Conservation (phyloP, 352 stramenopile species). For the Globisporangium irregulare region DNA sequence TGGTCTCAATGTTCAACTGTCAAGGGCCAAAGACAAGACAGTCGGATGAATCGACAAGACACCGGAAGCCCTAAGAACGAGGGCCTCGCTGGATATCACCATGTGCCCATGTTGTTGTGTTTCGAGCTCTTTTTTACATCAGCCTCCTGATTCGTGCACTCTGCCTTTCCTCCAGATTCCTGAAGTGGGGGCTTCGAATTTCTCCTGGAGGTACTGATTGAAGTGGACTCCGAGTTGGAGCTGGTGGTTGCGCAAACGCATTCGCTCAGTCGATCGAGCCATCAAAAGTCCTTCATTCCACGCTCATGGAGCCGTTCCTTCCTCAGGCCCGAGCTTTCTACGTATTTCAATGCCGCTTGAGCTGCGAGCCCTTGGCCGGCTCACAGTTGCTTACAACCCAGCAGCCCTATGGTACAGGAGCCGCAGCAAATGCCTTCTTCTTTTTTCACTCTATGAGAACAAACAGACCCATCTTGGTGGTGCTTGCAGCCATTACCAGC, state of each 20-base stretch:
- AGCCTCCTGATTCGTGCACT: neutral
- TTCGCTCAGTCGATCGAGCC: neutral
- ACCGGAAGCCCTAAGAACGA: neutral
- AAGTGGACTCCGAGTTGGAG: neutral
- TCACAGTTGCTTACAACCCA: neutral
- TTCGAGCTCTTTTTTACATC: neutral
- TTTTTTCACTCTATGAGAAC: neutral
- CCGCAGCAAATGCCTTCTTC: neutral
- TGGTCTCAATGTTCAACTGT: neutral
- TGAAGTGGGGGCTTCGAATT: neutral
- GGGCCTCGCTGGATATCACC: neutral
- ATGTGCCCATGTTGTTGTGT: neutral
- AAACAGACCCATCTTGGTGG: neutral
- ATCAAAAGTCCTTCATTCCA: neutral
- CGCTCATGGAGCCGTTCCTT: neutral
- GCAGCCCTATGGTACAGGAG: neutral
- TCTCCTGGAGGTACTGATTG: neutral
- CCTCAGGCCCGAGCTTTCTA: neutral
- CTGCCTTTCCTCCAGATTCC: neutral
- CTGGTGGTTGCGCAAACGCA: neutral
- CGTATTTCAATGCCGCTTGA: neutral
- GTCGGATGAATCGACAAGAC: neutral
- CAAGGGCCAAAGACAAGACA: neutral
- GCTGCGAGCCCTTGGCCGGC: neutral
- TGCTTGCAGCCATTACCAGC: no score